phyloP scores from a whole-genome alignment of 2,329 filamentous ascomycete genomes.

The Pseudogymnoascus sp. region DNA sequence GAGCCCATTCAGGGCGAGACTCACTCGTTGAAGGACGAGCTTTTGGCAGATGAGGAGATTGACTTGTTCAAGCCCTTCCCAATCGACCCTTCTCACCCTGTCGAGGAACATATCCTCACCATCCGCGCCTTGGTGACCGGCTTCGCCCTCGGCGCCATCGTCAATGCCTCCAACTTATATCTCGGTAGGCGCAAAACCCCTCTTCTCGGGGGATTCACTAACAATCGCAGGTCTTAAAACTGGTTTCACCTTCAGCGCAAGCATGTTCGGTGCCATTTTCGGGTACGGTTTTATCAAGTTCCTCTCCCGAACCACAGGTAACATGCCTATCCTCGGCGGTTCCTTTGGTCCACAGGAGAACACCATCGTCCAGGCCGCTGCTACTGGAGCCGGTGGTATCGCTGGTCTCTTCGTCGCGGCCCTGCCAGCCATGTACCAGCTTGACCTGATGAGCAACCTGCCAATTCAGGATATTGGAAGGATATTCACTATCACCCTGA shows the following conservation, averaged over 20 bases:
- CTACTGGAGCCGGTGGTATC: slow-evolving; percentile 53
- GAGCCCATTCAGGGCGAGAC: slow-evolving; percentile 4
- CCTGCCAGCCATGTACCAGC: slow-evolving; percentile 54
- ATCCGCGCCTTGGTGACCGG: slow-evolving; percentile 50
- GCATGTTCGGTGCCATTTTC: slow-evolving; percentile 49
- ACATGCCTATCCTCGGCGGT: slow-evolving; percentile 46
- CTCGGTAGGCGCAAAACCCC: slow-evolving; percentile 40
- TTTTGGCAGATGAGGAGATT: slow-evolving; percentile 10
- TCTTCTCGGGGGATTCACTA: slow-evolving; percentile 24
- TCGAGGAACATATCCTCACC: slow-evolving; percentile 46
- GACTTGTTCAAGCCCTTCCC: slow-evolving; percentile 33
- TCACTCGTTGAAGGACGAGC: slow-evolving; percentile 15
- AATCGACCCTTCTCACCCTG: slow-evolving; percentile 34
- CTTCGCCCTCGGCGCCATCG: slow-evolving; percentile 49
- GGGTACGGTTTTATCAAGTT: slow-evolving; percentile 53
- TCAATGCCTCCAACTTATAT: slow-evolving; percentile 58
- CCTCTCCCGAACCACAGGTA: slow-evolving; percentile 42
- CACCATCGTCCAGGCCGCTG: slow-evolving; percentile 54
- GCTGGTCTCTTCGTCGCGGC: slow-evolving; percentile 52
- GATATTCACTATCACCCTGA: slow-evolving; percentile 53
- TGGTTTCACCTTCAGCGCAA: slow-evolving; percentile 43
- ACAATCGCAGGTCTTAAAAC: slow-evolving; percentile 40
- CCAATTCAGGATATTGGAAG: slow-evolving; percentile 50
- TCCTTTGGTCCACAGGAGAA: slow-evolving; percentile 56
- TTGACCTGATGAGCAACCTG: slow-evolving; percentile 39